phyloP scores from a whole-genome alignment of 257 asterid species.

The Petunia axillaris region DNA sequence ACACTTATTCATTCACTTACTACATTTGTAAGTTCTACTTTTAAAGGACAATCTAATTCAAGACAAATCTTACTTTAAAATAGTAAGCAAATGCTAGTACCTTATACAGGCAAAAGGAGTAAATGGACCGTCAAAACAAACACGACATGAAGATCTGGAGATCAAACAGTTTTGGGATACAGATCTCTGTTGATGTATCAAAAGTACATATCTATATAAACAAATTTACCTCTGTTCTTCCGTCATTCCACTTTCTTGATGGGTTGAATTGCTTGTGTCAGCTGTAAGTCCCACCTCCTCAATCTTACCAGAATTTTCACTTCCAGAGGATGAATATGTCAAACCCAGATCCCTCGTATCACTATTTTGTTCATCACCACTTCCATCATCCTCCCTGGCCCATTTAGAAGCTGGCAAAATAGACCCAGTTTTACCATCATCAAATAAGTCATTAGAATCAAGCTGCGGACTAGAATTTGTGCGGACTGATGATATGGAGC shows the following conservation, averaged over 20 bases:
- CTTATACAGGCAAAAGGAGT: neutral
- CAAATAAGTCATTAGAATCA: constrained; percentile 35
- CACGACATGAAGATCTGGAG: neutral
- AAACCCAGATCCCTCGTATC: constrained; percentile 68
- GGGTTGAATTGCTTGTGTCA: constrained; percentile 58
- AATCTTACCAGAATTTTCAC: constrained; percentile 70
- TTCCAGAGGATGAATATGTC: constrained; percentile 89
- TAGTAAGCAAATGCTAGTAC: neutral
- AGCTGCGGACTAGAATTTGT: constrained; percentile 40
- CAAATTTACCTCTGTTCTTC: constrained; percentile 76
- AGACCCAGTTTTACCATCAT: constrained; percentile 58
- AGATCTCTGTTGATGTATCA: neutral
- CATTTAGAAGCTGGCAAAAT: constrained; percentile 89
- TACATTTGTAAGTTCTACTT: neutral
- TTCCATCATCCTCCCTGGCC: constrained; percentile 86
- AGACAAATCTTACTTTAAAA: neutral
- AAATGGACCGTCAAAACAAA: neutral
- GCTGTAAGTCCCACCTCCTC: constrained; percentile 57
- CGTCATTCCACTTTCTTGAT: constrained; percentile 65
- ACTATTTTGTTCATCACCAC: constrained; percentile 70
- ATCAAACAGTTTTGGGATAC: too few species aligned
- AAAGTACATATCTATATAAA: neutral
- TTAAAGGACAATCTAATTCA: neutral
- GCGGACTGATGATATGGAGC: constrained; percentile 33
- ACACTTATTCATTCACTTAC: neutral